Evolutionary conservation across 2,329 filamentous ascomycete genomes (phyloP).

Genomic region (Trichoderma arundinaceum): DNA sequence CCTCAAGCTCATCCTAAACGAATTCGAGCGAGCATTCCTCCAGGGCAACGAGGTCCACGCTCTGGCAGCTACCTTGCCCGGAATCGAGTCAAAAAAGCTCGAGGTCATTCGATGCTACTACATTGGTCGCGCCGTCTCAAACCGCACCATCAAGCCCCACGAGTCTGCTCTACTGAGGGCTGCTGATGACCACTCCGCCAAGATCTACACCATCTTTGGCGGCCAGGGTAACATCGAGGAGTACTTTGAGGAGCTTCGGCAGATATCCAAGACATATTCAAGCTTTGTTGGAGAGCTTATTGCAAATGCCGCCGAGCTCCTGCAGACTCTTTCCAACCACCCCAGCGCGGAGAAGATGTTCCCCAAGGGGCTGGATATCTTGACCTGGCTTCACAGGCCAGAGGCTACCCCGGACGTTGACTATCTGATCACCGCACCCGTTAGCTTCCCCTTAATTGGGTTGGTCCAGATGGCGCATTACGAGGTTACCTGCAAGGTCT

Average conservation of each 20-base stretch:
- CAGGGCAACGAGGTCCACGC: slow-evolving; percentile 96
- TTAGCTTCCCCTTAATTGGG: slow-evolving; percentile 95
- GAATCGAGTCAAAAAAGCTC: slow-evolving; percentile 91
- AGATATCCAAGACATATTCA: slow-evolving; percentile 89
- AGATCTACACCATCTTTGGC: slow-evolving; percentile 92
- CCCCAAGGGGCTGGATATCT: slow-evolving; percentile 92
- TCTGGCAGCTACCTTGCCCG: slow-evolving; percentile 80
- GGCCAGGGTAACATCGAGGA: slow-evolving; percentile 99
- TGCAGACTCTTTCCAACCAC: slow-evolving; percentile 84
- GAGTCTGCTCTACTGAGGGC: slow-evolving; percentile 92
- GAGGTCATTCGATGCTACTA: slow-evolving; percentile 92
- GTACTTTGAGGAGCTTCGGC: slow-evolving; percentile 96
- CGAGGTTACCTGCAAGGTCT: slow-evolving; percentile 87
- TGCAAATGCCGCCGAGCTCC: slow-evolving; percentile 77
- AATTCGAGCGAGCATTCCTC: slow-evolving; percentile 95
- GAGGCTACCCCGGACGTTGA: slow-evolving; percentile 92
- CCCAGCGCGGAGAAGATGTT: slow-evolving; percentile 93
- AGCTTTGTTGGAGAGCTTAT: slow-evolving; percentile 89
- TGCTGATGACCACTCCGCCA: slow-evolving; percentile 80
- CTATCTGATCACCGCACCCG: slow-evolving; percentile 91
- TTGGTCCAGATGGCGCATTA: slow-evolving; percentile 96
- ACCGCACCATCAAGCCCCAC: slow-evolving; percentile 86
- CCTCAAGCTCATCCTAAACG: slow-evolving; percentile 87
- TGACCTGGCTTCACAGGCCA: slow-evolving; percentile 88
- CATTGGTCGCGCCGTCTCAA: slow-evolving; percentile 80